Evolutionary conservation across 176 grass and related monocot species (phyloP), one percentile per base, ranked within the genome.

Genomic region (Phoenix roebelenii): DNA sequence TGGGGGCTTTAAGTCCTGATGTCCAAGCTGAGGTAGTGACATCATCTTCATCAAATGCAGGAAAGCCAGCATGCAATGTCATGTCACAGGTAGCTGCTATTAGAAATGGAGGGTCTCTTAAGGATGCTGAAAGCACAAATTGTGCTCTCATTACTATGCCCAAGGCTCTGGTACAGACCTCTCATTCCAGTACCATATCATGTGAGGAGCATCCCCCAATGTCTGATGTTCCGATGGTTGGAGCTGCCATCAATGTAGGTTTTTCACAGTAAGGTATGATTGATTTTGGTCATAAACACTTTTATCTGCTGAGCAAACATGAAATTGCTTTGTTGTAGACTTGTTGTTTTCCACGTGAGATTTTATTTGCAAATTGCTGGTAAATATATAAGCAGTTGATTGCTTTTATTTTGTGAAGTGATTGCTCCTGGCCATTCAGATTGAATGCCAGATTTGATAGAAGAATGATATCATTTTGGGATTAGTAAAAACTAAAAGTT

Each of bases 191-290:
- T 52, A 52, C 76, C 25, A 62, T 72, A 52, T 73, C 77, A 73
- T 69, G 72, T 64, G 63, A 64, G 22, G 64, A 81, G 64, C 57
- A 25, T 39, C 61, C 66, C 58, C 50, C 57, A 51, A 58, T 58
- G 72, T 57, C 59, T 73, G 54, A 68, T 70, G 66, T 51, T 22
- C 15, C 83, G 60, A 44, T 24, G 68, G 57, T 57, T 65, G 63
- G 22, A 52, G 19, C 59, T 60, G 55, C 49, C 51, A 51, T 16
- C 55, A 66, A 86, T 24, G 22, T 70, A 14, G 48, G 32, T 3
- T 16, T 74, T 77, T 48, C 74, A 58, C 51, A 86, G 50, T 78
- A 74, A 86, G 78, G 83, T 86, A 78, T 52, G 29, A 18, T 74
- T 18, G 50, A 61, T 29, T 71, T 69, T 68, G 55, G 39, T 63